Conservation (phyloP, 2,329 filamentous ascomycete species). For the Dactylella cylindrospora region DNA sequence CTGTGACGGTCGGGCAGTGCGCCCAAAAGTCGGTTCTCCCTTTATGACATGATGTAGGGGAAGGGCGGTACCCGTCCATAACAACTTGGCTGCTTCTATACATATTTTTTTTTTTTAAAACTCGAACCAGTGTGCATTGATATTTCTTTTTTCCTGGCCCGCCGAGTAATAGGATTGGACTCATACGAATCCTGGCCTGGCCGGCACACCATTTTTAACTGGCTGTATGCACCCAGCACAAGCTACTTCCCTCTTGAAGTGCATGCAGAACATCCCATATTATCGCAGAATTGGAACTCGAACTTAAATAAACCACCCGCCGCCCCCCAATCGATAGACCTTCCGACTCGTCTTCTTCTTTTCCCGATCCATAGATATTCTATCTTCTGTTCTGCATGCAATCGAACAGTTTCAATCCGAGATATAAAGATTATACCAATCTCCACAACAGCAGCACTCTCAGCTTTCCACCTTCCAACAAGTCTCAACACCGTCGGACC, state of each 20-base stretch:
- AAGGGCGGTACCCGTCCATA: neutral
- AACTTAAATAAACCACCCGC: neutral
- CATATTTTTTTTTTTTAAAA: too few relatives aligned
- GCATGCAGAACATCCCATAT: too few relatives aligned
- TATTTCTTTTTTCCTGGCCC: too few relatives aligned
- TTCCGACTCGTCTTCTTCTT: constrained; percentile 1
- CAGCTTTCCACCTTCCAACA: neutral
- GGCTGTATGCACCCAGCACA: too few relatives aligned
- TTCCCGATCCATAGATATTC: constrained; percentile 6
- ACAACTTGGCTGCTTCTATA: too few relatives aligned
- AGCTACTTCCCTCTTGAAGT: too few relatives aligned
- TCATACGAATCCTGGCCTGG: too few relatives aligned
- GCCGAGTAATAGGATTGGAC: too few relatives aligned
- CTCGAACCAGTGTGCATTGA: constrained; percentile 20
- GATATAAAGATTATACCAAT: neutral
- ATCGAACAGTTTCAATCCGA: constrained; percentile 17
- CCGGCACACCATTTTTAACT: too few relatives aligned
- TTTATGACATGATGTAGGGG: too few relatives aligned
- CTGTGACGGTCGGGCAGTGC: constrained; percentile 23
- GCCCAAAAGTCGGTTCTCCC: constrained; percentile 25
- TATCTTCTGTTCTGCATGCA: constrained; percentile 16
- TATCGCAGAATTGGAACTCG: too few relatives aligned
- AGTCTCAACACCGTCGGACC: constrained; percentile 19
- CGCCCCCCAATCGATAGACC: neutral
- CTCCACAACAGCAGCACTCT: constrained; percentile 6